Evolutionary conservation across 139 green algal species (phyloP).

Genomic region (Mychonastes homosphaera): DNA sequence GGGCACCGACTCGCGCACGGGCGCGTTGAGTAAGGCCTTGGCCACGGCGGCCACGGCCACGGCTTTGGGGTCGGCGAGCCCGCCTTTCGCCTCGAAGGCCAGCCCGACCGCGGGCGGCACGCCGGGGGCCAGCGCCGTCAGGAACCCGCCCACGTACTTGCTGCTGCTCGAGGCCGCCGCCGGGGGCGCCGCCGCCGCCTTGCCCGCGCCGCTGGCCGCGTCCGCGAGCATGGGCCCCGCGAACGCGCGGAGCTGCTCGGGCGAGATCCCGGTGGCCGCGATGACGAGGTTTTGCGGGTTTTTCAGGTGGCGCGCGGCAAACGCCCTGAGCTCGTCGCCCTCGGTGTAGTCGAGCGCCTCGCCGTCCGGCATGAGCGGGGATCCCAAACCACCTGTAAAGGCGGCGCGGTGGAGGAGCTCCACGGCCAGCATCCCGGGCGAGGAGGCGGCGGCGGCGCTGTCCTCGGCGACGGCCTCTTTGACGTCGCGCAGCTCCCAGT

Average conservation of each 20-base stretch:
- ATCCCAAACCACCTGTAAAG: conserved; percentile 13
- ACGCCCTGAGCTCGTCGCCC: conserved; percentile 19
- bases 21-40: conserved; percentile 10
- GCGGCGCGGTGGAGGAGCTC: conserved; percentile 42
- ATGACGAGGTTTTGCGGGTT: too few relatives aligned
- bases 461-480: conserved; percentile 23
- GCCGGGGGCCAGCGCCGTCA: conserved; percentile 24
- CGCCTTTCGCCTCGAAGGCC: conserved; percentile 41
- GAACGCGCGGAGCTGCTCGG: too few relatives aligned
- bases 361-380: not conserved
- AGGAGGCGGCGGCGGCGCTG: conserved; percentile 15
- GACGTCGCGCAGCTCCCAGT: conserved; percentile 37
- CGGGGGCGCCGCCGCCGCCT: not conserved
- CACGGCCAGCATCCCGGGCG: conserved; percentile 12
- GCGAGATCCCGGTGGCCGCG: too few relatives aligned
- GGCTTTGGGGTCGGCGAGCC: conserved; percentile 32
- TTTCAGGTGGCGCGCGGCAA: conserved; percentile 22
- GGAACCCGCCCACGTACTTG: conserved; percentile 33
- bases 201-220: not conserved
- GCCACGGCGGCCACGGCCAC: conserved; percentile 27
- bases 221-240: not conserved
- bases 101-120: conserved; percentile 26
- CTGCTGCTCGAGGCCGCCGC: conserved; percentile 8
- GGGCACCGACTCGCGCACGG: not conserved
- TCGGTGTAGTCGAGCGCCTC: not conserved